A percentile compares a stretch with the other conserved stretches of the same genome.
These are phyloP conservation scores for Geotrichum macrosporum DNA, from an alignment of 1,139 yeast genomes.

Conservation along the genomic window DNA sequence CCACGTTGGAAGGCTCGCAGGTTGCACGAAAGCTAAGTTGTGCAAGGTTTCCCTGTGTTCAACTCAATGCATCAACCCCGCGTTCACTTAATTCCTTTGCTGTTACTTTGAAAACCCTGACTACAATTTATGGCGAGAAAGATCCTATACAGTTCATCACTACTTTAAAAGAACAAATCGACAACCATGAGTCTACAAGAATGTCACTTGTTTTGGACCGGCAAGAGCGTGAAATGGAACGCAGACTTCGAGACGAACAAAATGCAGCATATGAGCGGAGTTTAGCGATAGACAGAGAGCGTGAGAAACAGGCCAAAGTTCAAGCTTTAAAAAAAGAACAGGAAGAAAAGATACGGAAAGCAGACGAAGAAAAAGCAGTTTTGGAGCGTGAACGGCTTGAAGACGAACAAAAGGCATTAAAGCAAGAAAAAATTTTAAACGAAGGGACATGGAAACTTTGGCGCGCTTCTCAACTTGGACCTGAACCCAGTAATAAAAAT, in stretches of 20 bases:
- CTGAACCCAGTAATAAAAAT: constrained; percentile 3
- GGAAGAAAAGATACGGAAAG: constrained; percentile 32
- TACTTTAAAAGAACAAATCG: constrained; percentile 35
- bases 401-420: constrained; percentile 30
- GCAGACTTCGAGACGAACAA: constrained; percentile 65
- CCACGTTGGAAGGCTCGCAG: constrained; percentile 79
- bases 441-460: constrained; percentile 30
- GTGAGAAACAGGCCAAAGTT: constrained; percentile 28
- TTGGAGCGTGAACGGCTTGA: constrained; percentile 1
- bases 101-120: constrained; percentile 51
- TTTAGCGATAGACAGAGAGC: constrained; percentile 51
- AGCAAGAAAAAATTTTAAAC: constrained; percentile 18
- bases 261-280: constrained; percentile 73
- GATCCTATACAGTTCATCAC: constrained; percentile 37
- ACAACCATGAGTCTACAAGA: constrained; percentile 58
- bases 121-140: constrained; percentile 58
- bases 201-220: constrained; percentile 56
- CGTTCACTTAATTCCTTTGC: constrained; percentile 36
- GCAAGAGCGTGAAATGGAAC: constrained; percentile 54
- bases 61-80: constrained; percentile 52
- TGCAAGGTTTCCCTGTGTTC: constrained; percentile 74
- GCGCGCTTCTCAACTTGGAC: constrained; percentile 25
- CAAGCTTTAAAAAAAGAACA: constrained; percentile 33
- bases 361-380: constrained; percentile 28
- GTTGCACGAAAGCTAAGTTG: constrained; percentile 71